Evolutionary conservation across 257 asterid species (phyloP), one percentile per base, ranked within the genome.

Genomic region (Verbascum thapsus): DNA sequence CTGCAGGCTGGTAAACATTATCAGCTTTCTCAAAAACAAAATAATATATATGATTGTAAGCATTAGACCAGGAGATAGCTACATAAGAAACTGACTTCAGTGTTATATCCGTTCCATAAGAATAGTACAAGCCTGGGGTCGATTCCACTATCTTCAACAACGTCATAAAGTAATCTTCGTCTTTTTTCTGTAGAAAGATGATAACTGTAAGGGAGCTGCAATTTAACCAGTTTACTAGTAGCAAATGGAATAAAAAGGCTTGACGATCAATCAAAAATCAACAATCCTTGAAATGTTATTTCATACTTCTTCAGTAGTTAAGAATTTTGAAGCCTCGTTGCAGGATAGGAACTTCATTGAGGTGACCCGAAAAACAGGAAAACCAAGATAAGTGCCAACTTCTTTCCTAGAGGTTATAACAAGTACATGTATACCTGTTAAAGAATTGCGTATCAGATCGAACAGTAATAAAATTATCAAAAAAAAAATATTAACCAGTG

Each of bases 81-180:
- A 54, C 45, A 11, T 35, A 38, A 56, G 32, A 58, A 60, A 72
- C 87, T n/a, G 80, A 90, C 96, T 86, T 82, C 51, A 94, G 74
- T 34, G 99, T 90, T 63, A 94, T 79, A 75, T 94, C 95, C 9
- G 96, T 90, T 64, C 78, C 95, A 71, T 94, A 90, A 61, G 99
- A 94, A 75, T 79, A 90, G 72, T 90, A 94, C 83, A 94, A 74
- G 60, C 96, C 95, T 10, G 92, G 91, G 59, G 97, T 85, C 41
- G 99, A 79, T 80, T 94, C 97, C 69, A 94, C 97, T 53, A 75
- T 75, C 80, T 73, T 94, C 80, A 94, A 78, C 64, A 94, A 80
- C 56, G 75, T 82, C 86, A 78, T 76, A 79, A 90, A 90, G 83
- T 94, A 94, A 51, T 73, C 79, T 69, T 94, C 95, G 37, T 94